Percentiles rank a stretch among this genome's conserved stretches.
These are phyloP conservation scores for Bipolaris victoriae DNA, from an alignment of 2,329 filamentous ascomycete species.

Conservation along the genomic window DNA sequence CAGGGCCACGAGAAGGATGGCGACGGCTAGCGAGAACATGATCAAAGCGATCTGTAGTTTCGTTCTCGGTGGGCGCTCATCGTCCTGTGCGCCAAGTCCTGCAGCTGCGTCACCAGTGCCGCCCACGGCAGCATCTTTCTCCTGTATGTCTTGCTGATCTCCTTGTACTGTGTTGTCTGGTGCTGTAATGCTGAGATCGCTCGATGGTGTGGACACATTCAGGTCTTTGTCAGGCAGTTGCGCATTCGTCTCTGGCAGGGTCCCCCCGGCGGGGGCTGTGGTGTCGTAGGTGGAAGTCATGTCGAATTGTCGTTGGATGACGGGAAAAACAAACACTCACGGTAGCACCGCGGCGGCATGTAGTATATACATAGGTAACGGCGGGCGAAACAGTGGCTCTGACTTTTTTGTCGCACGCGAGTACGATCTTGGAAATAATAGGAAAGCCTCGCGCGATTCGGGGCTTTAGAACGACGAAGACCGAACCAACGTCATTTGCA, in stretches of 20 bases:
- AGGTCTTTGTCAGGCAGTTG: slow-evolving; percentile 17
- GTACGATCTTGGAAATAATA: not conserved
- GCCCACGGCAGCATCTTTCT: slow-evolving; percentile 8
- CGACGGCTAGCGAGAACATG: slow-evolving; percentile 59
- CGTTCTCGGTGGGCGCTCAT: slow-evolving; percentile 42
- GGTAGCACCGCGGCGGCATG: slow-evolving; percentile 3
- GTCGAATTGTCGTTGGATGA: not conserved
- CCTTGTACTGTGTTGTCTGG: slow-evolving; percentile 12
- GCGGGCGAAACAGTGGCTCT: not conserved
- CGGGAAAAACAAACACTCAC: not conserved
- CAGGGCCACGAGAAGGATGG: slow-evolving; percentile 65
- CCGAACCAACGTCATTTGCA: slow-evolving; percentile 15
- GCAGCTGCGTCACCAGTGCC: slow-evolving; percentile 17
- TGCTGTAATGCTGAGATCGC: slow-evolving; percentile 20
- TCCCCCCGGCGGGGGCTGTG: not conserved
- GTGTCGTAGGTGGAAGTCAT: slow-evolving; percentile 17
- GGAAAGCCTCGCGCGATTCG: slow-evolving; percentile 9
- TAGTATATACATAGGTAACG: slow-evolving; percentile 1
- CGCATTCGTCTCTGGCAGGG: slow-evolving; percentile 5
- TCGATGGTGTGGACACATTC: slow-evolving; percentile 23
- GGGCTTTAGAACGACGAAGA: slow-evolving; percentile 3
- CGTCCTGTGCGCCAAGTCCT: slow-evolving; percentile 25
- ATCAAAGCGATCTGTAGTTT: slow-evolving; percentile 55
- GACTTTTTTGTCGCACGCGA: slow-evolving; percentile 5
- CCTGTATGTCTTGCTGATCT: slow-evolving; percentile 5